Evolutionary conservation across 2,329 filamentous ascomycete genomes (phyloP), one percentile per base, ranked within the genome.

Genomic region (Fusarium keratoplasticum): DNA sequence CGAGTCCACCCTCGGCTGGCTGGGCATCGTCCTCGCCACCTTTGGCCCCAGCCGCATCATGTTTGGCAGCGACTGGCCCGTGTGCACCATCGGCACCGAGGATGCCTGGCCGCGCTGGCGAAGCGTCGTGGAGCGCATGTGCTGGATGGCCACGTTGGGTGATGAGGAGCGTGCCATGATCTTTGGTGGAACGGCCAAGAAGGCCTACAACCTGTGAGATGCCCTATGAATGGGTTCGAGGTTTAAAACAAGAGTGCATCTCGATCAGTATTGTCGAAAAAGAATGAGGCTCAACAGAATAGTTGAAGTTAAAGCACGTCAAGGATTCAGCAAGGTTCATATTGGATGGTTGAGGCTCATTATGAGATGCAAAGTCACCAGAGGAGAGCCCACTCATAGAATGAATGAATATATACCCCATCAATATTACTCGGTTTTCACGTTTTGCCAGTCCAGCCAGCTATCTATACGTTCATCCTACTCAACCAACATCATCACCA

Each of bases 31-130:
- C 1, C 89, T 97, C 61, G 88, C 91, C 31, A 88, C 89, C 1
- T 98, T 98, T 79, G 91, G 93, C 2, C 84, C 93, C 0, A 80
- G 86, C 25, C 88, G 94, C 72, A 88, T 96, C 80, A 95, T 98
- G 92, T 98, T 96, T 82, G 95, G 93, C 27, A 95, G 93, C 73
- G 95, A 98, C 82, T 98, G 96, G 96, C 95, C 96, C 3, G 92
- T 98, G 1, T 97, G 95, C 83, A 95, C 94, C 71, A 84, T 94
- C 29, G 77, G 81, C 74, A 86, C 86, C 47, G 84, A 87, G 57
- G 83, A 86, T 25, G 91, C 93, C 35, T 98, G 95, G 95, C 84
- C 85, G 38, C 89, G 92, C 76, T 98, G 95, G 95, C 89, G 86
- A 72, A 86, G 86, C 22, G 86, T 96, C 2, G 93, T 97, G 20